Base-by-base conservation (phyloP, 2,329 filamentous ascomycete genomes). In the Botrytis deweyae region DNA sequence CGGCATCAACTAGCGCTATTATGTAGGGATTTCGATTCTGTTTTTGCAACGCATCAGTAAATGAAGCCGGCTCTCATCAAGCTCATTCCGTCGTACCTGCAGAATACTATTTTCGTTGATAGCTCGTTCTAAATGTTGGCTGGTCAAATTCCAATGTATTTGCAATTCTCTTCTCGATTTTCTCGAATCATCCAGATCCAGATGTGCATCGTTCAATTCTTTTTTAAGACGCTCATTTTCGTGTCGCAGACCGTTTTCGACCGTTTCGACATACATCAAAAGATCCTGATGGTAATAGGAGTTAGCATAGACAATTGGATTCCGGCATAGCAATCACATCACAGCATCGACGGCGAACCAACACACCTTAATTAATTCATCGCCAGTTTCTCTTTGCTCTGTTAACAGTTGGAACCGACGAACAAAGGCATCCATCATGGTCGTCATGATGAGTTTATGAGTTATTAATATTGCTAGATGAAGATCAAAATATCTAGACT, bases 1-100 rank as follows among this genome's bases (percentile, higher is more conserved):
- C 87, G 55, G 89, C 90, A 80, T 91, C 90, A 77, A 92, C 87
- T 76, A 91, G 79, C 58, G 90, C 85, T 76, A 88, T 81, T 78
- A 90, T 84, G 80, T 91, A 91, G 59, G 87, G 84, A 80, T 90
- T 90, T 68, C 82, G 84, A 75, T 81, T 81, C 80, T 80, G 73
- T n/a, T n/a, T 20, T 63, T 16, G 25, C 25, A 18, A 59, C 5
- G 29, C 18, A 72, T 74, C 68, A 74, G 72, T 44, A 36, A 62
- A 33, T 20, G 46, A 33, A 40, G 49, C 36, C n/a, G 29, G 16
- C 36, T 18, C 6, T 58, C n/a, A 70, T 33, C 36, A 42, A n/a
- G 33, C 20, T 22, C 33, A 68, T 71, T 46, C 49, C n/a, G 18
- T 71, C 75, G 74, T 84, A 88, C 87, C 84, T 86, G 87, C 75